Conservation (phyloP, 2,329 filamentous ascomycete species). For the Elsinoe australis region DNA sequence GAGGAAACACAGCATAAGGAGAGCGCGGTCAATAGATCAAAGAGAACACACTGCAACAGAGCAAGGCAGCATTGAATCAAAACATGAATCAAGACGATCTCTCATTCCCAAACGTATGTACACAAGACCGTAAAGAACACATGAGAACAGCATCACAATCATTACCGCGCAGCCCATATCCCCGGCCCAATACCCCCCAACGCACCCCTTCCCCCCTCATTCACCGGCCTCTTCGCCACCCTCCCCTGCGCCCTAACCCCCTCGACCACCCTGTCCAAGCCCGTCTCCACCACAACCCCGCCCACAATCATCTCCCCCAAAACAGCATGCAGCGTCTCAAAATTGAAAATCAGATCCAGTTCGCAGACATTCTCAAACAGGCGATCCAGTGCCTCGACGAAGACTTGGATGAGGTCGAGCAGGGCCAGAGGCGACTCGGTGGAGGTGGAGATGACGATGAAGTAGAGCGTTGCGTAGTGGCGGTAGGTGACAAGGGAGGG, state of each 20-base stretch:
- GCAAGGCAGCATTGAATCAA: too few relatives aligned
- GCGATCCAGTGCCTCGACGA: conserved; percentile 88
- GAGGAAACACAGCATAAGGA: too few relatives aligned
- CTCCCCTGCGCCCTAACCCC: conserved; percentile 70
- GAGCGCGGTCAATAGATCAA: too few relatives aligned
- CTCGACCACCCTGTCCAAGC: conserved; percentile 76
- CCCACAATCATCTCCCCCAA: conserved; percentile 92
- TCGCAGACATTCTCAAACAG: conserved; percentile 99
- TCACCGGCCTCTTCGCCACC: conserved; percentile 71
- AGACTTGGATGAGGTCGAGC: conserved; percentile 95
- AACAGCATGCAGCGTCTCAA: conserved; percentile 88
- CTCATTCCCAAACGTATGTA: conserved; percentile 6
- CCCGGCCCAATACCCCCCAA: conserved; percentile 25
- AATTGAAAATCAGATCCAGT: conserved; percentile 97
- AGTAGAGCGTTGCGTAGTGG: conserved; percentile 96
- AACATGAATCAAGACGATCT: too few relatives aligned
- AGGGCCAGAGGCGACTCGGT: conserved; percentile 93
- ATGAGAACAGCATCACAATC: conserved; percentile 1
- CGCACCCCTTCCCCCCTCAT: conserved; percentile 55
- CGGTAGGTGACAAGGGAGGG: conserved; percentile 96
- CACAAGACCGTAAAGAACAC: background rate
- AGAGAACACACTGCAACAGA: too few relatives aligned
- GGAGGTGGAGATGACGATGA: conserved; percentile 94
- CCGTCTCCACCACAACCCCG: conserved; percentile 89
- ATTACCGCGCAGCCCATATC: conserved; percentile 33